phyloP scores from a whole-genome alignment of 768 basidiomycete species.

The Tricholoma saponaceum region DNA sequence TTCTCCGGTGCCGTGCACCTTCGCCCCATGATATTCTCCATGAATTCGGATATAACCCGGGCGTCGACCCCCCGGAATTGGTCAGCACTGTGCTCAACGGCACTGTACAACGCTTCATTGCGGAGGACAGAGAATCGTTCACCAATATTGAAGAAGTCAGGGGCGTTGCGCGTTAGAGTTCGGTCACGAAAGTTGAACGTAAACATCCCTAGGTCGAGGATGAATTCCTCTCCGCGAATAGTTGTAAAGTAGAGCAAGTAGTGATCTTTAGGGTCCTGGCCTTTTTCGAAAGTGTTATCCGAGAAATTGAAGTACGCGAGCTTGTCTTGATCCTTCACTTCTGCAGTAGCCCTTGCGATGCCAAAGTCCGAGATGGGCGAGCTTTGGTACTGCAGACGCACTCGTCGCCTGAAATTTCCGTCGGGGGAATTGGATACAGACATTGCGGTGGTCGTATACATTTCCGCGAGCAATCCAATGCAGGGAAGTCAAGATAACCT shows the following conservation, averaged over 20 bases:
- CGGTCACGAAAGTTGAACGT: conserved; percentile 33
- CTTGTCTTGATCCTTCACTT: conserved; percentile 30
- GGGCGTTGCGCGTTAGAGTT: conserved; percentile 8
- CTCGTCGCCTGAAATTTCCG: conserved; percentile 14
- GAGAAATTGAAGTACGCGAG: conserved; percentile 29
- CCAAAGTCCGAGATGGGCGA: conserved; percentile 45
- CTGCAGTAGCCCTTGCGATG: conserved; percentile 30
- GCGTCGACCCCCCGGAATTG: conserved; percentile 5
- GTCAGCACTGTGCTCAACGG: conserved; percentile 4
- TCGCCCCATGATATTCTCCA: conserved; percentile 27
- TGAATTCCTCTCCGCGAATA: conserved; percentile 34
- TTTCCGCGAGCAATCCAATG: conserved; percentile 25
- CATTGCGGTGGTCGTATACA: conserved; percentile 29
- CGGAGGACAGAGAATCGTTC: conserved; percentile 27
- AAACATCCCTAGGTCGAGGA: conserved; percentile 38
- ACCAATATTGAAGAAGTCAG: conserved; percentile 10
- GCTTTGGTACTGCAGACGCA: conserved; percentile 32
- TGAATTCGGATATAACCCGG: conserved; percentile 19
- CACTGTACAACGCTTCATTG: conserved; percentile 17
- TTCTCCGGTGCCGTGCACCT: conserved; percentile 15
- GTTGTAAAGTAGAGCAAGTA: conserved; percentile 50
- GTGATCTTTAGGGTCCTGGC: conserved; percentile 42
- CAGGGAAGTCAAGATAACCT: conserved; percentile 26
- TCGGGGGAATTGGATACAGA: conserved; percentile 9
- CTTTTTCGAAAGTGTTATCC: conserved; percentile 20